Conservation (phyloP, 2,329 filamentous ascomycete genomes). For the Ilyonectria mors-panacis region DNA sequence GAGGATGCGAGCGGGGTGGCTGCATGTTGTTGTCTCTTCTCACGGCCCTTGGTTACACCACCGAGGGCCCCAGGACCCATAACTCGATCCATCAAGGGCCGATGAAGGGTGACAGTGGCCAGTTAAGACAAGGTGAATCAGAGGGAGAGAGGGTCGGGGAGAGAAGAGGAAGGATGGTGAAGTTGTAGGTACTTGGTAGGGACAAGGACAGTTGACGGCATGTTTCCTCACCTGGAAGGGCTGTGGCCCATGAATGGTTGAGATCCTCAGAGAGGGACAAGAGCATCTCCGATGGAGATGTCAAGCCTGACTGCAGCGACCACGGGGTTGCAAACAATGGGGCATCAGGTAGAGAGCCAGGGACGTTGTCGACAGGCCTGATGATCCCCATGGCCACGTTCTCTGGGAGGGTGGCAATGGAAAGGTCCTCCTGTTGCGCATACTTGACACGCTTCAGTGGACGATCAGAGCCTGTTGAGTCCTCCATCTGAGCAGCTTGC, state of each 20-base stretch:
- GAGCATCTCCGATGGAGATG: slow-evolving; percentile 43
- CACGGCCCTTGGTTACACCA: slow-evolving; percentile 36
- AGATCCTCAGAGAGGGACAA: slow-evolving; percentile 40
- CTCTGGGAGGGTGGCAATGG: slow-evolving; percentile 33
- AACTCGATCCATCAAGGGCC: slow-evolving; percentile 37
- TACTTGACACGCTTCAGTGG: slow-evolving; percentile 50
- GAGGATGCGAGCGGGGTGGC: slow-evolving; percentile 40
- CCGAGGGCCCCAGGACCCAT: slow-evolving; percentile 37
- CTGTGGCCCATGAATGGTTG: slow-evolving; percentile 34
- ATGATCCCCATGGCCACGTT: slow-evolving; percentile 34
- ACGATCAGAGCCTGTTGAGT: slow-evolving; percentile 44
- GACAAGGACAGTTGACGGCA: slow-evolving; percentile 21
- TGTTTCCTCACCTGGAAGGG: slow-evolving; percentile 45
- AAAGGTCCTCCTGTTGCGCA: slow-evolving; percentile 37
- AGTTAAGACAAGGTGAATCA: slow-evolving; percentile 18
- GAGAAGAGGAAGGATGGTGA: slow-evolving; percentile 4
- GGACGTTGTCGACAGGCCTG: slow-evolving; percentile 25
- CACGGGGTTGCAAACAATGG: slow-evolving; percentile 42
- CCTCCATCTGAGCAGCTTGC: slow-evolving; percentile 44
- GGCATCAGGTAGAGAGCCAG: slow-evolving; percentile 32
- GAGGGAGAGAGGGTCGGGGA: slow-evolving; percentile 3
- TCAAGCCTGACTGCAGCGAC: slow-evolving; percentile 32
- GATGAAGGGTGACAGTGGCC: slow-evolving; percentile 28
- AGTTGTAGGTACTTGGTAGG: slow-evolving; percentile 15
- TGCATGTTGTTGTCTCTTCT: slow-evolving; percentile 42